phyloP scores from a whole-genome alignment of 345 rosid genomes.

The Pelargonium nanum region DNA sequence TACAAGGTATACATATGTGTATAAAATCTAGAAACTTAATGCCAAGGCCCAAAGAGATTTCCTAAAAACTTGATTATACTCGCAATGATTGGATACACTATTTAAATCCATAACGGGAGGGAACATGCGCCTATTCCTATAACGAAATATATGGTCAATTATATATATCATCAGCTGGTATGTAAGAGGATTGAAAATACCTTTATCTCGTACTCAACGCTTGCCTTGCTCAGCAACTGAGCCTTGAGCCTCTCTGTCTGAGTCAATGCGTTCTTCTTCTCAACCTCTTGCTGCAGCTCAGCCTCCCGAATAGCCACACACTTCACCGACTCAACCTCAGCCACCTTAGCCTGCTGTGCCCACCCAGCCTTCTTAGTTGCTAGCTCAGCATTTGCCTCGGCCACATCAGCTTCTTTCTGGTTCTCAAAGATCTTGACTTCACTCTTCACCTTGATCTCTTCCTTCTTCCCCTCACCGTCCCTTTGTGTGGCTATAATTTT shows the following conservation, averaged over 20 bases:
- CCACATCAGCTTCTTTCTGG: conserved; percentile 61
- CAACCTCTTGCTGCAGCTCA: conserved; percentile 64
- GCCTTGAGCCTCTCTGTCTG: conserved; percentile 72
- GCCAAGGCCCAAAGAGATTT: no score
- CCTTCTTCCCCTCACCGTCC: conserved; percentile 56
- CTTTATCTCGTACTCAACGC: conserved; percentile 74
- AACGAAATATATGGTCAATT: background rate
- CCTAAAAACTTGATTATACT: no score
- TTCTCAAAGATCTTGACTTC: conserved; percentile 67
- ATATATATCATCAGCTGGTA: background rate
- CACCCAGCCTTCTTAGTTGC: conserved; percentile 70
- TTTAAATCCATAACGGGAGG: no score
- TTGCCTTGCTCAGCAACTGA: conserved; percentile 62
- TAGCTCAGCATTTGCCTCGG: conserved; percentile 55
- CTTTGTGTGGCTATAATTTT: conserved; percentile 47
- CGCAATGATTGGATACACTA: no score
- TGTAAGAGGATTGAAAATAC: conserved; percentile 10
- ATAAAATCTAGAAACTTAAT: no score
- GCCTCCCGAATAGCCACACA: conserved; percentile 63
- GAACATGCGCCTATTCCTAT: no score
- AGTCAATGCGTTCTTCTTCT: conserved; percentile 60
- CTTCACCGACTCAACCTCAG: conserved; percentile 66
- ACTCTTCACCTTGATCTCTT: conserved; percentile 53
- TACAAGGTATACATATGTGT: background rate
- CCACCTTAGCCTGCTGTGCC: conserved; percentile 49